Base-by-base conservation (phyloP, 2,329 filamentous ascomycete genomes). In the Aspergillus glaucus region DNA sequence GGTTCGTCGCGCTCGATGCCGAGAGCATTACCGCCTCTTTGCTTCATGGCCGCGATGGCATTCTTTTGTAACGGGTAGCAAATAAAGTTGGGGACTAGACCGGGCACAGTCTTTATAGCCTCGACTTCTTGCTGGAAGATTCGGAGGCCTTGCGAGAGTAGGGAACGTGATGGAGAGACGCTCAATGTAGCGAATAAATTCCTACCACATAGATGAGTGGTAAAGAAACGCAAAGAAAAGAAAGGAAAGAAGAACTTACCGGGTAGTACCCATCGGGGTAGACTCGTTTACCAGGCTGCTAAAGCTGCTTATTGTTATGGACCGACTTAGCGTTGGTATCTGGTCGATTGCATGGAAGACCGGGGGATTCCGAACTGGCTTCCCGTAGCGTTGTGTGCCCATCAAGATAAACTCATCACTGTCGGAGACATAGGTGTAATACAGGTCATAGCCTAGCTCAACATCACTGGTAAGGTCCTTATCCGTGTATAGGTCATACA, bases 21-120 rank as follows among this genome's bases (percentile, higher is more conserved):
- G 10, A 59, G 49, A 24, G 56, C 49, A 46, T 58, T 60, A 3
- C 57, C 55, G 9, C 56, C 53, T 37, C 51, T 22, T 21, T 52
- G 32, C 30, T 49, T 56, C 53, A 55, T 59, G 6, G 44, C 49
- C 21, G 41, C 42, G 8, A 57, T 51, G 14, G 50, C 51, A 19
- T 48, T 51, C 5, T 40, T 34, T 22, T 45, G 46, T 3, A 56
- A 8, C 3, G 50, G 42, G n/a, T 56, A 54, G 26, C 21, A 49
- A 15, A 56, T 52, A 19, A 56, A 47, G 39, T 52, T 54, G 8
- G 51, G 46, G 37, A 22, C 34, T 10, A 55, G 7, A 6, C 51
- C 51, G 6, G 28, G 7, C 1, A 53, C 50, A 1, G 30, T 28
- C 17, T 47, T 52, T 22, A 54, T 53, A 9, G 42, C 37, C 10